Percentiles rank a stretch among this genome's conserved stretches.
Conservation (phyloP, 805 yeast species). For the Torulaspora microellipsoides region DNA sequence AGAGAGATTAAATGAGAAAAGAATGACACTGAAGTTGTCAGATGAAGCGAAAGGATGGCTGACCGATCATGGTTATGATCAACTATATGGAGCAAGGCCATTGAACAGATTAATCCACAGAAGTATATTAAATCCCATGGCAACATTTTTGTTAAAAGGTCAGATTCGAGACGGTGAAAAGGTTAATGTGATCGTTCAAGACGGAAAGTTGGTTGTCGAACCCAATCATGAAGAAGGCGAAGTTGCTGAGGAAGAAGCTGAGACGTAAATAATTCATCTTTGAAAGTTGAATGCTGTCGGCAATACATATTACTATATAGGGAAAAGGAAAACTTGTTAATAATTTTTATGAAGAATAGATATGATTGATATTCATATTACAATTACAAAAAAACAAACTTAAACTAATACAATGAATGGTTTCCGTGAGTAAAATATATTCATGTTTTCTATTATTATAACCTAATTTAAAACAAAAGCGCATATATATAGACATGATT, state of each 20-base stretch:
- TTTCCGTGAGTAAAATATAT: no score
- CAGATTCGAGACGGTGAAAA: conserved; percentile 58
- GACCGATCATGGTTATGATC: conserved; percentile 84
- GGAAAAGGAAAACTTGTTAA: no score
- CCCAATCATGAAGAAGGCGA: conserved; percentile 44
- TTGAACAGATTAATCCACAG: conserved; percentile 85
- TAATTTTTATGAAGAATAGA: no score
- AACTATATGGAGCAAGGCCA: conserved; percentile 93
- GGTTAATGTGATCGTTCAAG: conserved; percentile 46
- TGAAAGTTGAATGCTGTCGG: neutral
- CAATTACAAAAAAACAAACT: no score
- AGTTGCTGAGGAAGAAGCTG: conserved; percentile 20
- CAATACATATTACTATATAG: no score
- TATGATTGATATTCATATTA: no score
- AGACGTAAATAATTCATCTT: conserved; percentile 8
- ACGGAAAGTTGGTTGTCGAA: conserved; percentile 41
- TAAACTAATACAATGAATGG: no score
- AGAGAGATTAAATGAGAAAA: conserved; percentile 69
- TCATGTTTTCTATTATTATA: no score
- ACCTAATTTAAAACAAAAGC: neutral
- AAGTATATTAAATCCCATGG: conserved; percentile 82
- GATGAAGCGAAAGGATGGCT: conserved; percentile 72
- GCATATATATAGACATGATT: neutral
- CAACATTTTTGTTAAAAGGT: conserved; percentile 73
- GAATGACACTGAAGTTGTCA: conserved; percentile 57